Conservation (phyloP, 2,329 filamentous ascomycete species). For the Fusarium sp. region DNA sequence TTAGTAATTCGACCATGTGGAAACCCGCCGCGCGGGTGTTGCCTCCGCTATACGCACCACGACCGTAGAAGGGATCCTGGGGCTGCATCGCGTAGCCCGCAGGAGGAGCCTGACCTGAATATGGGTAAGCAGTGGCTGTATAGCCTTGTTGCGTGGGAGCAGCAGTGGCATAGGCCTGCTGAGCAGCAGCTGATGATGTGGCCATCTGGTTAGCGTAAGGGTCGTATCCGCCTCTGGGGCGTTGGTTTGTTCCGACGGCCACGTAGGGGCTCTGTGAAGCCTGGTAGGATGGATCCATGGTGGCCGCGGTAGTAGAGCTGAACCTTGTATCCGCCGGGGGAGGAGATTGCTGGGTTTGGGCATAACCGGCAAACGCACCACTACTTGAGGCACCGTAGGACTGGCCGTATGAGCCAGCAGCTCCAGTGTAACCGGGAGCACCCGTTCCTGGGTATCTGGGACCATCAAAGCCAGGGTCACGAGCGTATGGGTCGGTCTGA, state of each 20-base stretch:
- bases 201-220: slow-evolving; percentile 47
- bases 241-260: slow-evolving; percentile 50
- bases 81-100: slow-evolving; percentile 56
- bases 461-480: slow-evolving; percentile 54
- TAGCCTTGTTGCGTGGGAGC: slow-evolving; percentile 47
- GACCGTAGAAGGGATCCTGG: slow-evolving; percentile 65
- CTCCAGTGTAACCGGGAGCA: slow-evolving; percentile 60
- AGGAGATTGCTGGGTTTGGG: slow-evolving; percentile 47
- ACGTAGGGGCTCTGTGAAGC: slow-evolving; percentile 48
- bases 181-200: slow-evolving; percentile 44
- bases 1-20: slow-evolving; percentile 56
- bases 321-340: slow-evolving; percentile 49
- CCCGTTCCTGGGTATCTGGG: slow-evolving; percentile 63
- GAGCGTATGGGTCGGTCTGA: slow-evolving; percentile 49
- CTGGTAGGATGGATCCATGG: slow-evolving; percentile 48
- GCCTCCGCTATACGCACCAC: slow-evolving; percentile 64
- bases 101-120: slow-evolving; percentile 50
- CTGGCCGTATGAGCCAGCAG: slow-evolving; percentile 49
- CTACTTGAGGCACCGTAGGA: slow-evolving; percentile 46
- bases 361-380: slow-evolving; percentile 46
- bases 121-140: slow-evolving; percentile 47
- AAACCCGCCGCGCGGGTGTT: slow-evolving; percentile 24
- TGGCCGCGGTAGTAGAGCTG: slow-evolving; percentile 40
- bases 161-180: slow-evolving; percentile 48
- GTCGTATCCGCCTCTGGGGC: slow-evolving; percentile 45